Evolutionary conservation across 2,329 filamentous ascomycete genomes (phyloP), one percentile per base, ranked within the genome.

Genomic region (Ascochyta rabiei): DNA sequence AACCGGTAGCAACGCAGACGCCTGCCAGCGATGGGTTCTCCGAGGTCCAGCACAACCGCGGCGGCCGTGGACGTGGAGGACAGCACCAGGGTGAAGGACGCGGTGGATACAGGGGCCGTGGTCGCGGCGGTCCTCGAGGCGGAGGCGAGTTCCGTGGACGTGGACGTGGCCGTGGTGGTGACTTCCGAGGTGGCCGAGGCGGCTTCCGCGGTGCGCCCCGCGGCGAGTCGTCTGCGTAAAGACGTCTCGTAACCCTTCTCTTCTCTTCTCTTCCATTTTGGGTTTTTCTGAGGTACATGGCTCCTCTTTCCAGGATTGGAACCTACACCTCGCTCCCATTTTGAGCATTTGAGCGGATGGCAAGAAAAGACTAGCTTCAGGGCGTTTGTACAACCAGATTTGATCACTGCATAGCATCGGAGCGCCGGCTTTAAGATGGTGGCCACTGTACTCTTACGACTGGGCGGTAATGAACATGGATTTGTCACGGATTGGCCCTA

Each of bases 11-110:
- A 19, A 55, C 71, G 39, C 60, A 68, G n/a, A 56, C 68, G 16
- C 57, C 76, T 30, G 75, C 77, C 42, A 77, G 81, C 44, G 89
- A 91, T 67, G 89, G 89, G 21, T 92, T 91, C 81, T 86, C 88
- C 56, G 85, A 88, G 67, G 89, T 91, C 10, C 84, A 71, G 37
- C 72, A 75, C 56, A 65, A 62, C 48, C 74, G 74, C 23, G 74
- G 75, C 37, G 73, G 75, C 67, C 76, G 80, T 53, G 84, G 85
- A 67, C 84, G 84, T 37, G 73, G 74, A 38, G 70, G 72, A 43
- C 63, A 58, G 31, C 59, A 67, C 56, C 65, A 72, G 31, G 72
- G 73, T 34, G 72, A 72, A 73, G 81, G 82, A 54, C 80, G 79
- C 48, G 82, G 82, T 51, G 80, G 81, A 66, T 81, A 80, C 52